Percentiles rank a stretch among this genome's conserved stretches.
phyloP scores from a whole-genome alignment of 2,329 filamentous ascomycete genomes.

The Calonectria ilicicola region DNA sequence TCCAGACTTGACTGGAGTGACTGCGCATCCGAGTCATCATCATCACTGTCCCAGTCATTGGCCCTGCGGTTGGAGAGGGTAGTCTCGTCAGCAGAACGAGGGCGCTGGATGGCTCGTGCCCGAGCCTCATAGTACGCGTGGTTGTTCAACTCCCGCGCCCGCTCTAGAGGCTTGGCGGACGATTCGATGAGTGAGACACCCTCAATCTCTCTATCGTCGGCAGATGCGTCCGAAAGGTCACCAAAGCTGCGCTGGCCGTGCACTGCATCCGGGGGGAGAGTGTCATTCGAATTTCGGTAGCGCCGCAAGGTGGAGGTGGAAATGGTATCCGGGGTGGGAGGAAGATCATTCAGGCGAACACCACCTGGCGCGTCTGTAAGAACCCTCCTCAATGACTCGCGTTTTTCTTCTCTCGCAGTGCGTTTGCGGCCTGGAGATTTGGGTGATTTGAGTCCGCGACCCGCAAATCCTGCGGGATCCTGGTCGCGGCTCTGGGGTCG shows the following conservation, averaged over 20 bases:
- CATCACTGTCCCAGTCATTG: constrained; percentile 59
- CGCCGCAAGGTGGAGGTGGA: constrained; percentile 66
- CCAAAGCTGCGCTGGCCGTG: constrained; percentile 48
- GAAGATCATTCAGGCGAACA: constrained; percentile 58
- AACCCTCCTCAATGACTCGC: constrained; percentile 61
- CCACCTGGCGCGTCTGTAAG: constrained; percentile 58
- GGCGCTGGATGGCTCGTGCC: constrained; percentile 49
- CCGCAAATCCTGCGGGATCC: constrained; percentile 29
- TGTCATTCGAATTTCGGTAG: constrained; percentile 64
- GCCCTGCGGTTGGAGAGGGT: constrained; percentile 54
- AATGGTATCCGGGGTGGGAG: constrained; percentile 71
- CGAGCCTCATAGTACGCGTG: constrained; percentile 33
- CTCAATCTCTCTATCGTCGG: constrained; percentile 30
- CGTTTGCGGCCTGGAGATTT: constrained; percentile 33
- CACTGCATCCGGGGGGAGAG: constrained; percentile 48
- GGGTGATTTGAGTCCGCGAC: constrained; percentile 9
- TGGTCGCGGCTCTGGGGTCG: constrained; percentile 46
- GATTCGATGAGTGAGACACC: constrained; percentile 31
- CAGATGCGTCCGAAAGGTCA: constrained; percentile 45
- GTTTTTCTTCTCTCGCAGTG: constrained; percentile 58
- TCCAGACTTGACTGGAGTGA: constrained; percentile 65
- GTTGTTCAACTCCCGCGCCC: constrained; percentile 37
- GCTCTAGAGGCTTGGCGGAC: constrained; percentile 31
- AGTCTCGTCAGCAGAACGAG: constrained; percentile 61
- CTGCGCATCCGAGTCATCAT: constrained; percentile 54